Conservation (phyloP, 2,329 filamentous ascomycete species). For the Penicillium sp. region DNA sequence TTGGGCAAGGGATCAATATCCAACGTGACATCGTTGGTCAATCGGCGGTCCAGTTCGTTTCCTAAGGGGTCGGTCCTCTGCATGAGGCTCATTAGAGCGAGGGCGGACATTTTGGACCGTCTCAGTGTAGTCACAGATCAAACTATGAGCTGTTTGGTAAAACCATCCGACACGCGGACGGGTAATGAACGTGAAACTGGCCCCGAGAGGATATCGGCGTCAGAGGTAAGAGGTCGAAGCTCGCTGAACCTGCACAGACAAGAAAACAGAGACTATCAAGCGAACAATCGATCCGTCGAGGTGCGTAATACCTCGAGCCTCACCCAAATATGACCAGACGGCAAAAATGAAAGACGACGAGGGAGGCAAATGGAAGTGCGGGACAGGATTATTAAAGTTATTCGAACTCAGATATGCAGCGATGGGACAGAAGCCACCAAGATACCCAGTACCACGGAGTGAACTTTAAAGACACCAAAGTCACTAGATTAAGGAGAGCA, state of each 20-base stretch:
- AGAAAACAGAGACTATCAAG: neutral
- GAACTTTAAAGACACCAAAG: constrained; percentile 15
- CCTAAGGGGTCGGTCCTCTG: constrained; percentile 10
- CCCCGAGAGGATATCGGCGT: neutral
- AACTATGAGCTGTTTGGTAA: neutral
- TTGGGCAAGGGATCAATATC: constrained; percentile 37
- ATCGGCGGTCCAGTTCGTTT: constrained; percentile 21
- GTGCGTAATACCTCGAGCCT: neutral
- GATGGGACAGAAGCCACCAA: constrained; percentile 5
- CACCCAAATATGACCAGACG: neutral
- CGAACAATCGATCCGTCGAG: neutral
- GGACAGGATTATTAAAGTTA: constrained; percentile 11
- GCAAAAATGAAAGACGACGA: neutral
- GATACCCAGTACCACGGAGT: neutral
- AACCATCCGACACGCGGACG: neutral
- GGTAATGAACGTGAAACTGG: neutral
- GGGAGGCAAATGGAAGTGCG: constrained; percentile 2
- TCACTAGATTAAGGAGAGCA: constrained; percentile 1
- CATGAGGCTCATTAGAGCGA: constrained; percentile 17
- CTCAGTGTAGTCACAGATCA: neutral
- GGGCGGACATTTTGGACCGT: constrained; percentile 10
- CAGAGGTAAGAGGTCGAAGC: neutral
- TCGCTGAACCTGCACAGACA: neutral
- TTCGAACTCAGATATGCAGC: constrained; percentile 1
- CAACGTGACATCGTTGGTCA: constrained; percentile 14